Evolutionary conservation across 805 yeast species (phyloP), one percentile per base, ranked within the genome.

Genomic region (Sugiyamaella boreocaroliniensis): DNA sequence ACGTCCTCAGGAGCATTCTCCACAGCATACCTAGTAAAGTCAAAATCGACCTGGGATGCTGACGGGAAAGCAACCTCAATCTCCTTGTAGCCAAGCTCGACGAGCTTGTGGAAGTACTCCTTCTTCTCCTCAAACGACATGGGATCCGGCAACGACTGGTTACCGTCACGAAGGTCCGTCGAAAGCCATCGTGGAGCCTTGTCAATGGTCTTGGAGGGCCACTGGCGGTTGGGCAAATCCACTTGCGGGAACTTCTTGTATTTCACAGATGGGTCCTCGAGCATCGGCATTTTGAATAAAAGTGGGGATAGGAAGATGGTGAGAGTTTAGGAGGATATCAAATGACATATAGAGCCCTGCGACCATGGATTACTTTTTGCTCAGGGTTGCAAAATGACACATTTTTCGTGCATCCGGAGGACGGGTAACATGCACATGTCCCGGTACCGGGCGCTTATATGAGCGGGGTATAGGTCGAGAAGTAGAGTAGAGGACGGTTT

Each of bases 101-200:
- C 76, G 43, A 86, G 72, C 65, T 84, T 82, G 51, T 78, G 71
- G 67, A 85, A 85, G 69, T 83, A 86, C 51, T 74, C 78, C 63
- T 82, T 82, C 70, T 86, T 86, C 62, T 86, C 90, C n/a, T 73
- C 82, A 43, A 85, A 74, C n/a, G 85, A 75, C 95, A 86, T 86
- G 50, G 93, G 95, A 64, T 86, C 93, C 0, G 93, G 92, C 59
- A 86, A 75, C 5, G 90, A 82, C 71, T 86, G 93, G 68, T 86
- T 86, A 32, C 95, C 95, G 64, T 86, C 95, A 62, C 95, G 77
- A 56, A 86, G 74, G 64, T 86, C 95, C 2, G 95, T 86, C 18
- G 90, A 82, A 46, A 86, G 72, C 93, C 93, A 86, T 59, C 93
- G 73, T 18, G 95, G 95, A 2, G 89, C 78, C 64, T 78, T 78